A percentile compares a stretch with the other conserved stretches of the same genome.
phyloP scores from a whole-genome alignment of 1,284 basidiomycete species.

The Trametes versicolor region DNA sequence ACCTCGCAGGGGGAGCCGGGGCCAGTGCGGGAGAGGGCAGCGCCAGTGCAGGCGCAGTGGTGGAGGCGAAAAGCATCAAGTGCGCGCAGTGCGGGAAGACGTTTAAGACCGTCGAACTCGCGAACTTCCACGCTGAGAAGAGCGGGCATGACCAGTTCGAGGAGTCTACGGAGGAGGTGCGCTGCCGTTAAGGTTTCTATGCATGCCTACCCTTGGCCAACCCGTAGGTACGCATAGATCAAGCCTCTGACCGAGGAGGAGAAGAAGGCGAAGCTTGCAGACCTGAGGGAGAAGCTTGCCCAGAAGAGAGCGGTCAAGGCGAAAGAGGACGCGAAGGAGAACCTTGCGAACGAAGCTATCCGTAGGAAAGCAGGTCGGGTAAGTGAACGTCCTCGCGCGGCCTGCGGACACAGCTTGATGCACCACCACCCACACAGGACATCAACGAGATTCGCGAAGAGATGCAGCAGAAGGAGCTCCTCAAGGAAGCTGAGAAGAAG shows the following conservation, averaged over 20 bases:
- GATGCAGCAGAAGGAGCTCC: conserved; percentile 78
- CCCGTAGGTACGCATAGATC: conserved; percentile 57
- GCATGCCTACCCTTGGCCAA: not conserved
- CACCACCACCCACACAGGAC: conserved; percentile 57
- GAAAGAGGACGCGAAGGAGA: conserved; percentile 75
- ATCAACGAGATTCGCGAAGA: conserved; percentile 80
- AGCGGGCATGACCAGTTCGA: conserved; percentile 95
- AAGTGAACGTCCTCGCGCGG: conserved; percentile 26
- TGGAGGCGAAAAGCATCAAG: conserved; percentile 84
- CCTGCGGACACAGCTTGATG: not conserved
- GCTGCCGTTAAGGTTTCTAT: conserved; percentile 22
- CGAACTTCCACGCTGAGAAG: conserved; percentile 95
- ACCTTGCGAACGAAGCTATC: conserved; percentile 82
- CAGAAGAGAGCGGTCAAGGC: conserved; percentile 79
- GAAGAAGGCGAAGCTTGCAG: conserved; percentile 84
- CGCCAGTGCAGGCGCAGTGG: conserved; percentile 53
- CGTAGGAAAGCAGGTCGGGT: conserved; percentile 88
- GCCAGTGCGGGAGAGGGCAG: conserved; percentile 37
- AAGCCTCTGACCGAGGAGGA: conserved; percentile 97
- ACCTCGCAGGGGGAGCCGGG: conserved; percentile 19
- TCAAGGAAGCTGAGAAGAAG: conserved; percentile 84
- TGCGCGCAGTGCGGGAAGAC: conserved; percentile 86
- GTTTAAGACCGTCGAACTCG: conserved; percentile 89
- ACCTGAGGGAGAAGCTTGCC: conserved; percentile 81
- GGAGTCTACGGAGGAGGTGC: conserved; percentile 93